A percentile compares a stretch with the other conserved stretches of the same genome.
Conservation (phyloP, 129 eudicot genomes). For the Flaveria bidentis region DNA sequence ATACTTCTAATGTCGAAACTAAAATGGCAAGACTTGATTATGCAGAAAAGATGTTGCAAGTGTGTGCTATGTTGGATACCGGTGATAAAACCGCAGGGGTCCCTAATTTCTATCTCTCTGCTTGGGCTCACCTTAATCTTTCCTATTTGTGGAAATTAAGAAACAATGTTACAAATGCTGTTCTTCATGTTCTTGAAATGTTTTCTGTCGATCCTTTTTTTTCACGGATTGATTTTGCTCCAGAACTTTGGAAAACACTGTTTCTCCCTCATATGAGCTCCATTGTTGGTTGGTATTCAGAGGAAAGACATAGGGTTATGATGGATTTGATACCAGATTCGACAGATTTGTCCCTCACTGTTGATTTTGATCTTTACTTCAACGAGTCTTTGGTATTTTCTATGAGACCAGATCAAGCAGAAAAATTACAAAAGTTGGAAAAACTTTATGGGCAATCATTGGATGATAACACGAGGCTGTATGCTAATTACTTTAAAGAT, state of each 20-base stretch:
- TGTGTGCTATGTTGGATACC: conserved; percentile 78
- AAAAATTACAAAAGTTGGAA: conserved; percentile 65
- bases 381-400: conserved; percentile 71
- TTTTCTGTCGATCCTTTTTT: conserved; percentile 68
- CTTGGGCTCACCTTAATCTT: conserved; percentile 84
- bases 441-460: conserved; percentile 66
- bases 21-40: conserved; percentile 74
- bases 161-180: conserved; percentile 52
- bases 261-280: conserved; percentile 82
- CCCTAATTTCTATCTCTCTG: conserved; percentile 74
- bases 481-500: conserved; percentile 69
- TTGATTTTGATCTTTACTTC: conserved; percentile 69
- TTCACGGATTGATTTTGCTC: conserved; percentile 84
- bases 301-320: conserved; percentile 72
- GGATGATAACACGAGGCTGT: conserved; percentile 72
- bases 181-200: conserved; percentile 80
- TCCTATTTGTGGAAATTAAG: conserved; percentile 63
- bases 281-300: conserved; percentile 73
- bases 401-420: conserved; percentile 82
- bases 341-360: conserved; percentile 65
- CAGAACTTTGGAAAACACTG: conserved; percentile 70
- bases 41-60: conserved; percentile 84
- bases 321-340: conserved; percentile 81
- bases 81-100: conserved; percentile 72
- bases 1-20: conserved; percentile 70